A percentile compares a stretch with the other conserved stretches of the same genome.
Evolutionary conservation across 1,284 basidiomycete genomes (phyloP).

Genomic region (Microbotryum scabiosae): DNA sequence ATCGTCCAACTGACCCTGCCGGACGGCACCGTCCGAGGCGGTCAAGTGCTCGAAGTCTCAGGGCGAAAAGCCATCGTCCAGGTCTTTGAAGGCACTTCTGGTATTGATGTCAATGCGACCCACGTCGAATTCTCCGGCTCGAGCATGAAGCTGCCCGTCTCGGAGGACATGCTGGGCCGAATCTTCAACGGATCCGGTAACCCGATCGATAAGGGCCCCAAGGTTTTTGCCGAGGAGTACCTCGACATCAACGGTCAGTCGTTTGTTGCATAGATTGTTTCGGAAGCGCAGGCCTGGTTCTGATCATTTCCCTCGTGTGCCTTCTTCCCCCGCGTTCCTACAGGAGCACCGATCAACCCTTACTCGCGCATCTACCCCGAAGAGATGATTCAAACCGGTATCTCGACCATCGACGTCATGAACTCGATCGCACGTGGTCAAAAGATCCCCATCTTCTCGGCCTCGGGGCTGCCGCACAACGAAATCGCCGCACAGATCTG

Average conservation of each 20-base stretch:
- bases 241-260: slow-evolving; percentile 91
- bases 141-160: slow-evolving; percentile 97
- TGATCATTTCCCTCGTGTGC: slow-evolving; percentile 16
- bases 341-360: slow-evolving; percentile 97
- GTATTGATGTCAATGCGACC: slow-evolving; percentile 93
- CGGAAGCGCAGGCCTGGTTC: not conserved
- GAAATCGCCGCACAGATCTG: slow-evolving; percentile 99
- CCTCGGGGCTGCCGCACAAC: slow-evolving; percentile 97
- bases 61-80: slow-evolving; percentile 99
- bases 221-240: slow-evolving; percentile 99
- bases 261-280: not conserved
- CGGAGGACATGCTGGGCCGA: slow-evolving; percentile 98
- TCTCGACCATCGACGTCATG: slow-evolving; percentile 98
- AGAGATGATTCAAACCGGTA: slow-evolving; percentile 99
- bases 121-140: slow-evolving; percentile 97
- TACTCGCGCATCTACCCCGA: slow-evolving; percentile 99
- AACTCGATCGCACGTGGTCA: slow-evolving; percentile 98
- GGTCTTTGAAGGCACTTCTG: slow-evolving; percentile 97
- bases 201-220: slow-evolving; percentile 96
- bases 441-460: slow-evolving; percentile 99
- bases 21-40: slow-evolving; percentile 88
- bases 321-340: not conserved
- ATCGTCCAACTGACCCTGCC: slow-evolving; percentile 84
- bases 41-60: slow-evolving; percentile 95
- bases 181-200: slow-evolving; percentile 99